phyloP scores from a whole-genome alignment of 768 basidiomycete genomes.

The Nidularia sp. region DNA sequence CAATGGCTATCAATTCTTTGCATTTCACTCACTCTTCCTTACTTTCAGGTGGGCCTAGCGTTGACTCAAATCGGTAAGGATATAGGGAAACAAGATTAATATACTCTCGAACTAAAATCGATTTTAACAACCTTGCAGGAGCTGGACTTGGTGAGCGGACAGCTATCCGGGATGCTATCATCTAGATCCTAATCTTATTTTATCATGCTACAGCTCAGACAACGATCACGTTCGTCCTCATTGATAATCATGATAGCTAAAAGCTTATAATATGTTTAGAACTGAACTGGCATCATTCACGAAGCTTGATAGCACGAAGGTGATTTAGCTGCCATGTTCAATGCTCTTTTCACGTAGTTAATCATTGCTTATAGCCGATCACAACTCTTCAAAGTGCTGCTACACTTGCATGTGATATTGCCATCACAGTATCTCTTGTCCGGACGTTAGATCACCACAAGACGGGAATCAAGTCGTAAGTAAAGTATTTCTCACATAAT shows the following conservation, averaged over 20 bases:
- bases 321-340: not conserved
- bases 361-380: slow-evolving; percentile 5
- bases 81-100: not conserved
- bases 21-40: not conserved
- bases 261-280: not conserved
- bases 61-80: slow-evolving; percentile 8
- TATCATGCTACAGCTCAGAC: not conserved
- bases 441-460: slow-evolving; percentile 7
- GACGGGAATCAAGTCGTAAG: slow-evolving; percentile 6
- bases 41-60: slow-evolving; percentile 4
- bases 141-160: not conserved
- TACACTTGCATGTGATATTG: slow-evolving; percentile 10
- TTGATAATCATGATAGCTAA: not conserved
- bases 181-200: not conserved
- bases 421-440: slow-evolving; percentile 9
- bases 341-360: not conserved
- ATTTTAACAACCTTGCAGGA: not conserved
- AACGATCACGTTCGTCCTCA: not conserved
- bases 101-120: not conserved
- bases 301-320: not conserved
- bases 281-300: not conserved
- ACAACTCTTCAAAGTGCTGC: slow-evolving; percentile 9
- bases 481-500: not conserved
- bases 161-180: not conserved
- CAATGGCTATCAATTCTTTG: not conserved